These are phyloP conservation scores for Trichosporon ovoides DNA, from an alignment of 1,284 basidiomycete genomes.

Conservation along the genomic window DNA sequence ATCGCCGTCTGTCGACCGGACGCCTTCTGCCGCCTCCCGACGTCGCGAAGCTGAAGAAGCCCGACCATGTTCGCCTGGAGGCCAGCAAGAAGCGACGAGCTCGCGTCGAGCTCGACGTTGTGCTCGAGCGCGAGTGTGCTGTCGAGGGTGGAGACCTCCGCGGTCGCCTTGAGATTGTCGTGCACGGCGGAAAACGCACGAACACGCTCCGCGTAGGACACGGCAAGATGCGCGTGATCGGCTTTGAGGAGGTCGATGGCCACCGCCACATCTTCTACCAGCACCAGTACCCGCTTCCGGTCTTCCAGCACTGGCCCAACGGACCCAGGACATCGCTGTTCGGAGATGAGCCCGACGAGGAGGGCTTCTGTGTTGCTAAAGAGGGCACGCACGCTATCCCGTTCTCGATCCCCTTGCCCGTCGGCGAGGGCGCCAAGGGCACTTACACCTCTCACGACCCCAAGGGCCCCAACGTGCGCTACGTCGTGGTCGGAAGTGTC, in stretches of 20 bases:
- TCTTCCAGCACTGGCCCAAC: conserved; percentile 47
- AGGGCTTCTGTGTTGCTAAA: conserved; percentile 63
- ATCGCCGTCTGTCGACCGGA: conserved; percentile 30
- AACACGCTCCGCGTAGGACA: conserved; percentile 65
- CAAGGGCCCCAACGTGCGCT: conserved; percentile 58
- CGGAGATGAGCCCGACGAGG: conserved; percentile 57
- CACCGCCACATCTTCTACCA: conserved; percentile 82
- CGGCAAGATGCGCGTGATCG: conserved; percentile 77
- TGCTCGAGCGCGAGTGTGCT: conserved; percentile 67
- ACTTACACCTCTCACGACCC: conserved; percentile 58
- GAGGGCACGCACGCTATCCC: conserved; percentile 70
- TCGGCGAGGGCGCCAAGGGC: conserved; percentile 69
- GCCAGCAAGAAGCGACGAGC: conserved; percentile 65
- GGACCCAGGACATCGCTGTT: conserved; percentile 52
- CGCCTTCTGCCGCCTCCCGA: conserved; percentile 36
- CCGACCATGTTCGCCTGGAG: conserved; percentile 42
- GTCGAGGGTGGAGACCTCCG: conserved; percentile 75
- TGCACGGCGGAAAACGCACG: conserved; percentile 60
- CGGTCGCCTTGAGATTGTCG: conserved; percentile 66
- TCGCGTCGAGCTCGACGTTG: conserved; percentile 77
- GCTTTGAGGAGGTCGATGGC: conserved; percentile 64
- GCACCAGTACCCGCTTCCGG: conserved; percentile 60
- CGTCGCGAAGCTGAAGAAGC: conserved; percentile 19
- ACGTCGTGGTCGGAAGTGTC: conserved; percentile 79
- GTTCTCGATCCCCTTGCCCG: conserved; percentile 70